phyloP scores from a whole-genome alignment of 2,329 filamentous ascomycete genomes.

The Fusarium longipes region DNA sequence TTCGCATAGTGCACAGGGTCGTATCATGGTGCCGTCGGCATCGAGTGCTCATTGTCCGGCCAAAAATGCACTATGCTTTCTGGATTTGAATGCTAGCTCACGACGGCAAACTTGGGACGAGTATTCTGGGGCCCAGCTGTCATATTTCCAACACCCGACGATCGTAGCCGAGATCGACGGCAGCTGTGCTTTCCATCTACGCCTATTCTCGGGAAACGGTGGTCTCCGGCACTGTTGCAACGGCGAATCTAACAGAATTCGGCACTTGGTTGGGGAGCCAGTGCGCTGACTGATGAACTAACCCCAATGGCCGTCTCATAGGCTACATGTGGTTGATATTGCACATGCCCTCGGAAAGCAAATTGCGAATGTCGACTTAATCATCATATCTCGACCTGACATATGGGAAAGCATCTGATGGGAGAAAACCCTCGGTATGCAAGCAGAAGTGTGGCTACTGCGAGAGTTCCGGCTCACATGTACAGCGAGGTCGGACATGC shows the following conservation, averaged over 20 bases:
- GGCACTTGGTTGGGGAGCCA: background rate
- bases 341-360: background rate
- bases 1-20: background rate
- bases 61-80: background rate
- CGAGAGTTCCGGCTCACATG: conserved; percentile 4
- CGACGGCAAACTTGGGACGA: background rate
- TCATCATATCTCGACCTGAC: conserved; percentile 6
- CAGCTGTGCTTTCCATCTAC: conserved; percentile 2
- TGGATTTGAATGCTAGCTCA: background rate
- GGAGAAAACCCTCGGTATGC: background rate
- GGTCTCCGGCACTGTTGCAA: background rate
- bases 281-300: background rate
- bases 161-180: conserved; percentile 38
- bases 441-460: background rate
- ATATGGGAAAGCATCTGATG: conserved; percentile 6
- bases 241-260: background rate
- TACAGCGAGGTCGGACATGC: background rate
- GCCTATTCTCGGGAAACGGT: conserved; percentile 14
- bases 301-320: background rate
- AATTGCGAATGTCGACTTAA: background rate
- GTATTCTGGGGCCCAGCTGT: conserved; percentile 1
- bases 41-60: background rate
- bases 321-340: background rate
- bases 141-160: conserved; percentile 8
- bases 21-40: background rate